Evolutionary conservation across 768 basidiomycete genomes (phyloP), one percentile per base, ranked within the genome.

Genomic region (Termitomyces sp.): DNA sequence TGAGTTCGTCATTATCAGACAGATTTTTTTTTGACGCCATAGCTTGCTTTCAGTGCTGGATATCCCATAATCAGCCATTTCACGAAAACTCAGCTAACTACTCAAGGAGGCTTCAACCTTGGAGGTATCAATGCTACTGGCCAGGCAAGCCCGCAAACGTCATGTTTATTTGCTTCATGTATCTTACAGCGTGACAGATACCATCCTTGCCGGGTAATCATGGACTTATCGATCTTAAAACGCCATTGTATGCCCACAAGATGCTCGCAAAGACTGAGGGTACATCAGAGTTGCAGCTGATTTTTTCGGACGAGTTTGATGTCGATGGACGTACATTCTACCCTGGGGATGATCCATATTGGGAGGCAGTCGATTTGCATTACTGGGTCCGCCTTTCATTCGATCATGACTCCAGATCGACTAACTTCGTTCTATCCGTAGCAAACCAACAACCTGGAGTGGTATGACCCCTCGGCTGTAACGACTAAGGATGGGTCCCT

Each of bases 401-500:
- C 4, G 24, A 41, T 20, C 12, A 41, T 28, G 3, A 28, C 6
- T 26, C 28, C 10, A 13, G 8, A 18, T 39, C 13, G 36, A 48
- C 8, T 29, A 13, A 52, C 3, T 20, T 36, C 5, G 5, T 48
- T 62, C 34, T 52, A 44, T 72, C 77, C 73, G 75, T 57, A 77
- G 76, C 66, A 73, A 64, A 85, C 88, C 12, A 79, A 80, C 52
- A 85, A 90, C 66, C 59, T 90, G 65, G 90, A 96, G 70, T 95
- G 92, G 91, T 93, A 95, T 69, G 88, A 88, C 64, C 93, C 94
- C 0, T 82, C 75, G 41, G 86, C 87, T n/a, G 70, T 92, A 55
- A 87, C 84, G 9, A 97, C 94, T 9, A 63, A 73, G 57, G 77
- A 80, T 62, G 94, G 95, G 15, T 77, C 79, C 37, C 81, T 97